Conservation (phyloP, 148 eudicot species). For the Spergularia marina region DNA sequence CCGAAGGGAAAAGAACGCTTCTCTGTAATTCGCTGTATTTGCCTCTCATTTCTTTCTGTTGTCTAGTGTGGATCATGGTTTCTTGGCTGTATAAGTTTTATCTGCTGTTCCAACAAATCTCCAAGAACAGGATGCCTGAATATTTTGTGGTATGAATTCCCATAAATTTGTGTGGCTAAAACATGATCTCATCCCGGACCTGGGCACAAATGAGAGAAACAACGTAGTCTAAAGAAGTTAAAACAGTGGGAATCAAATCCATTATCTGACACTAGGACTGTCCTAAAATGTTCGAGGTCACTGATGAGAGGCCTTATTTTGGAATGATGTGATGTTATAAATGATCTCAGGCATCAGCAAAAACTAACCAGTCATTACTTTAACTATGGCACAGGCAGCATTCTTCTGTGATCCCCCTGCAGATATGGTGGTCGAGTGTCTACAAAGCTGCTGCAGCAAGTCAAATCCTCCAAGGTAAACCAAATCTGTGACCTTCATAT, state of each 20-base stretch:
- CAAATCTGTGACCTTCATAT: not conserved
- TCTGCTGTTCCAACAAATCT: not conserved
- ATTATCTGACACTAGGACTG: too few species aligned
- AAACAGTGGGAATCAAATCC: too few species aligned
- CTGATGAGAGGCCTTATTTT: not conserved
- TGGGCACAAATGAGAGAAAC: too few species aligned
- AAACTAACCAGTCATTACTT: not conserved
- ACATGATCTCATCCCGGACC: too few species aligned
- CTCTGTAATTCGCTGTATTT: slow-evolving; percentile 41
- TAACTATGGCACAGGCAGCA: slow-evolving; percentile 46
- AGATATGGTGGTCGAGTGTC: slow-evolving; percentile 61
- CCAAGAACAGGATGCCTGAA: not conserved
- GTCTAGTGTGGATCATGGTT: not conserved
- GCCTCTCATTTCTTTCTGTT: not conserved
- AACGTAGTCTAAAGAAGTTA: too few species aligned
- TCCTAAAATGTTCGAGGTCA: too few species aligned
- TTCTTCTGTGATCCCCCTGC: slow-evolving; percentile 60
- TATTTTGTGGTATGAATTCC: too few species aligned
- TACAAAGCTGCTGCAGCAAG: slow-evolving; percentile 61
- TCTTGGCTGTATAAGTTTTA: not conserved
- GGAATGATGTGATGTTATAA: not conserved
- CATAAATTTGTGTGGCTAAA: too few species aligned
- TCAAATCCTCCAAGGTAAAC: slow-evolving; percentile 65
- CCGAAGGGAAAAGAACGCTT: slow-evolving; percentile 65
- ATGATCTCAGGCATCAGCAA: not conserved